phyloP scores from a whole-genome alignment of 345 rosid species.

The Gynandropsis gynandra region DNA sequence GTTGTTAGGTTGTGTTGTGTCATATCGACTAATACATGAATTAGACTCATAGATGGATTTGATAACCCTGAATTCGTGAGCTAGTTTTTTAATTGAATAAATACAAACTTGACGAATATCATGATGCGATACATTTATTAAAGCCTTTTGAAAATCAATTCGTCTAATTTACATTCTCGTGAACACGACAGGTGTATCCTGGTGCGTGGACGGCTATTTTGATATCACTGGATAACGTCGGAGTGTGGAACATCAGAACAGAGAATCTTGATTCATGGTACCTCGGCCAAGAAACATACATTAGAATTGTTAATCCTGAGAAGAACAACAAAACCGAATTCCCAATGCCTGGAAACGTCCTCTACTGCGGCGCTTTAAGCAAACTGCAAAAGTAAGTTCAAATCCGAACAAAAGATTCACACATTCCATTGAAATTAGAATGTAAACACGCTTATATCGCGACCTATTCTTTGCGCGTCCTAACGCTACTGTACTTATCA shows the following conservation, averaged over 20 bases:
- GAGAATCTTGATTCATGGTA: constrained; percentile 98
- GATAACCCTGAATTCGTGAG: no score
- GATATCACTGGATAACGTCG: constrained; percentile 92
- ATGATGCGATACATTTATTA: no score
- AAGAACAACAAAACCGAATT: constrained; percentile 85
- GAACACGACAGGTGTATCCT: constrained; percentile 69
- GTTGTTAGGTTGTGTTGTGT: no score
- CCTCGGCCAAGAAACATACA: constrained; percentile 95
- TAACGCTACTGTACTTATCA: neutral
- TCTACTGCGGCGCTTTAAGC: constrained; percentile 74
- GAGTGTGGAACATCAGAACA: constrained; percentile 92
- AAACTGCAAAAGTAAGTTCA: constrained; percentile 64
- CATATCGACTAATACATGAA: no score
- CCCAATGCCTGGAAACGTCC: constrained; percentile 71
- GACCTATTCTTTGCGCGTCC: no score
- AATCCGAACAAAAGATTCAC: neutral
- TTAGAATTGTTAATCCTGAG: constrained; percentile 87
- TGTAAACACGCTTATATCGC: constrained; percentile 11
- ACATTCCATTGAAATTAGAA: neutral
- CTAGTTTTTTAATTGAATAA: no score
- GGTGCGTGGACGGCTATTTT: constrained; percentile 94
- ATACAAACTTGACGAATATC: no score
- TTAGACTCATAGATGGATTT: no score
- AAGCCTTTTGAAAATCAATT: no score
- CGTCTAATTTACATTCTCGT: no score